A percentile compares a stretch with the other conserved stretches of the same genome.
These are phyloP conservation scores for Fomitopsis pinicola DNA, from an alignment of 1,284 basidiomycete species.

Conservation along the genomic window DNA sequence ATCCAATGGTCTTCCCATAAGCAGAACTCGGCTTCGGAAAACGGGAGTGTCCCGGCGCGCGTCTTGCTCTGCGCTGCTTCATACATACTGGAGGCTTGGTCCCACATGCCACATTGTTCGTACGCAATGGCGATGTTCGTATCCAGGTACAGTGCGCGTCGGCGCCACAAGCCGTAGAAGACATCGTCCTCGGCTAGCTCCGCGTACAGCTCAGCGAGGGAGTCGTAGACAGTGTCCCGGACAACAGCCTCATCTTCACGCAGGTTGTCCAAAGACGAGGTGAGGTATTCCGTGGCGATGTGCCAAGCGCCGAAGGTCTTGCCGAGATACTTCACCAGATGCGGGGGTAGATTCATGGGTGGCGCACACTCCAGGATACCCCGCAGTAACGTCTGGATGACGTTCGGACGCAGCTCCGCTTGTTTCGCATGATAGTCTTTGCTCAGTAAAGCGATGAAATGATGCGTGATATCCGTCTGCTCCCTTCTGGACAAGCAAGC, in stretches of 20 bases:
- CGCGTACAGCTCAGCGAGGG: slow-evolving; percentile 92
- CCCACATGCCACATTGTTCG: slow-evolving; percentile 98
- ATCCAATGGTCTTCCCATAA: slow-evolving; percentile 99
- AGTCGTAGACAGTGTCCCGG: slow-evolving; percentile 86
- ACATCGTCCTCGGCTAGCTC: slow-evolving; percentile 96
- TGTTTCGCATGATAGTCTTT: slow-evolving; percentile 94
- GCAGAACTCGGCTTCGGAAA: slow-evolving; percentile 95
- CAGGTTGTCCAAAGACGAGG: slow-evolving; percentile 67
- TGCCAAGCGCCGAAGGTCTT: slow-evolving; percentile 98
- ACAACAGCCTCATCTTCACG: slow-evolving; percentile 81
- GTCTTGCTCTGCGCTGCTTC: slow-evolving; percentile 90
- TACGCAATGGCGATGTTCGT: slow-evolving; percentile 92
- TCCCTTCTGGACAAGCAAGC: slow-evolving; percentile 80
- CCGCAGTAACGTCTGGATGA: slow-evolving; percentile 88
- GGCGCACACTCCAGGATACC: slow-evolving; percentile 85
- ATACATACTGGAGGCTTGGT: slow-evolving; percentile 86
- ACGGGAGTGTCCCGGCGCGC: slow-evolving; percentile 80
- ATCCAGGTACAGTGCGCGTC: slow-evolving; percentile 84
- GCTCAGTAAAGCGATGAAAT: slow-evolving; percentile 87
- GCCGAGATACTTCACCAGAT: slow-evolving; percentile 94
- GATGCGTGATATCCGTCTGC: slow-evolving; percentile 86
- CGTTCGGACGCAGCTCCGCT: slow-evolving; percentile 88
- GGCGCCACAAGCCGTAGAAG: slow-evolving; percentile 96
- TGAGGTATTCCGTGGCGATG: slow-evolving; percentile 86
- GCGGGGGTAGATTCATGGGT: slow-evolving; percentile 86